Base-by-base conservation (phyloP, 2,329 filamentous ascomycete species). In the Trichoderma cornu-damae region DNA sequence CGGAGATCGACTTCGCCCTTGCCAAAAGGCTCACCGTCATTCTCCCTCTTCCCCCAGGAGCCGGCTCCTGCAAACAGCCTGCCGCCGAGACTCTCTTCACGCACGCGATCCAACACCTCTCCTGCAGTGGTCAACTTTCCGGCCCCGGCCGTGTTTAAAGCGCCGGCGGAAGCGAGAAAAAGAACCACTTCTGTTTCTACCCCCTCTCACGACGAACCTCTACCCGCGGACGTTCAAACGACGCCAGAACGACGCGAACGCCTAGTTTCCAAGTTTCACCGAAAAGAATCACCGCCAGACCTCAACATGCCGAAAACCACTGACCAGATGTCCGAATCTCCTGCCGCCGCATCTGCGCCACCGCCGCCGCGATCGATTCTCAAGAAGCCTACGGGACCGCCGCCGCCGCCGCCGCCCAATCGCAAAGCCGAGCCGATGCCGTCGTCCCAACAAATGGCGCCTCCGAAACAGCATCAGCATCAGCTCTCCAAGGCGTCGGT, bases 91-190 rank as follows among this genome's bases (percentile, higher is more conserved):
- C 60, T 70, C 47, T 73, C 76, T 7, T 71, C 78, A 2, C 74
- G 72, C 4, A 62, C 70, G 18, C 77, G 82, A 26, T 80, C 82
- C 2, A 80, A 81, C 61, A 84, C 82, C 3, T 80, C 79, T 12
- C 81, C 82, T 2, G 78, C 77, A 12, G 67, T 70, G 18, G 46
- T 50, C 44, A 47, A 59, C 26, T 51, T 55, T 34, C 44, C 54
- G n/a, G 43, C 46, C 20, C 54, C 54, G 8, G 46, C 46, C 40
- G 44, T 49, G 37, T 44, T 37, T 1, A 50, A 57, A 40, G 6
- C 12, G 1, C 30, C 24, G 6, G 34, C 35, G 4, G 32, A 34
- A 4, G 4, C 8, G 28, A 48, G 40, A 35, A 47, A 53, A 20
- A 30, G 46, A n/a, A 44, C 57, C 1, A 59, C 34, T 12, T 55